Conservation (phyloP, 2,329 filamentous ascomycete genomes). For the Paraphaeosphaeria sporulosa region DNA sequence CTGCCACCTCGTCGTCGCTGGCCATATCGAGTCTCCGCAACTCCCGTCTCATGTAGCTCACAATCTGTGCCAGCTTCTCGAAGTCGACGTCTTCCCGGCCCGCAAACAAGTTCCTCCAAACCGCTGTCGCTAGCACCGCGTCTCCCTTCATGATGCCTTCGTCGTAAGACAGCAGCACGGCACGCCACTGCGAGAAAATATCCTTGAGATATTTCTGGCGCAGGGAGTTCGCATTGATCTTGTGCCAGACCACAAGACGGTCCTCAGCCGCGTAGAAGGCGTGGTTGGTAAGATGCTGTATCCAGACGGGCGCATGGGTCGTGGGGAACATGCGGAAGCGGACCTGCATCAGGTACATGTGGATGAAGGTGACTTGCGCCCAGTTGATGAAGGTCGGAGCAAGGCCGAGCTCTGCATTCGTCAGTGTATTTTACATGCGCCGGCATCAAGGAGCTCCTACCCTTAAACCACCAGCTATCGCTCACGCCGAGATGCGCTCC, state of each 20-base stretch:
- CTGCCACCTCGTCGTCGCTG: constrained; percentile 60
- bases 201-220: constrained; percentile 77
- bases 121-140: constrained; percentile 77
- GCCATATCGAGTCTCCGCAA: constrained; percentile 62
- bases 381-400: constrained; percentile 91
- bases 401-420: constrained; percentile 72
- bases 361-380: constrained; percentile 94
- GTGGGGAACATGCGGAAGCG: constrained; percentile 80
- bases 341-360: constrained; percentile 90
- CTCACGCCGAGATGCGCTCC: constrained; percentile 84
- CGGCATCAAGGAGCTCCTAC: constrained; percentile 57
- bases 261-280: constrained; percentile 92
- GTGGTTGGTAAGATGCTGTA: constrained; percentile 91
- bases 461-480: constrained; percentile 80
- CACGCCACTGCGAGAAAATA: constrained; percentile 92
- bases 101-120: constrained; percentile 95
- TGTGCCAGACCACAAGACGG: constrained; percentile 82
- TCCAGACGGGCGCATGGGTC: constrained; percentile 75
- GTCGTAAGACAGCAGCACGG: constrained; percentile 82
- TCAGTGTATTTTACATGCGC: constrained; percentile 20
- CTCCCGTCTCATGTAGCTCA: constrained; percentile 68
- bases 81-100: constrained; percentile 70
- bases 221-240: constrained; percentile 62
- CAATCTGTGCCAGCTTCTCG: constrained; percentile 66
- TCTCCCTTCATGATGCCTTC: constrained; percentile 81